phyloP scores from a whole-genome alignment of 1,284 basidiomycete genomes.

The Cutaneotrichosporon spelunceum region DNA sequence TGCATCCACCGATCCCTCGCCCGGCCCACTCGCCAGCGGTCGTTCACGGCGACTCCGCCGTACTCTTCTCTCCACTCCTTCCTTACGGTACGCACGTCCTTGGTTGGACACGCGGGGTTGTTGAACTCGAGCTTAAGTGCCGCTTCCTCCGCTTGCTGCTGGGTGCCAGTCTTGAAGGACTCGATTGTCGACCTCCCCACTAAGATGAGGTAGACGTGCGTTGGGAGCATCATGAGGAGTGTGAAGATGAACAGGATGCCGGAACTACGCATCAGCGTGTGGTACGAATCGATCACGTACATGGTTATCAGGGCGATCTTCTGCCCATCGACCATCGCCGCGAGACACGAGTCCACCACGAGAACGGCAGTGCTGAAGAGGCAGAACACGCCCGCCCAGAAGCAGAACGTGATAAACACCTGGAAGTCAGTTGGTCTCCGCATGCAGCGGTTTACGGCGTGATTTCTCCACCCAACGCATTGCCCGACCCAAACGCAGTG shows the following conservation, averaged over 20 bases:
- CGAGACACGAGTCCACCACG: conserved; percentile 25
- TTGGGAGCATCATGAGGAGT: conserved; percentile 32
- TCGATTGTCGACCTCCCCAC: conserved; percentile 44
- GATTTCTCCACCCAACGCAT: conserved; percentile 51
- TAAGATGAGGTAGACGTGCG: conserved; percentile 42
- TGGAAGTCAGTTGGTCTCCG: conserved; percentile 11
- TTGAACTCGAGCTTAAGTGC: conserved; percentile 35
- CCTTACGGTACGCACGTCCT: conserved; percentile 12
- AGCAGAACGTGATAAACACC: conserved; percentile 49
- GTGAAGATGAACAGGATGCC: conserved; percentile 47
- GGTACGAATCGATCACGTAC: conserved; percentile 30
- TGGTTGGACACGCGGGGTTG: conserved; percentile 6
- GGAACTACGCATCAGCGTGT: conserved; percentile 27
- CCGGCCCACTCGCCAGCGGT: conserved; percentile 44
- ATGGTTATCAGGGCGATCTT: conserved; percentile 40
- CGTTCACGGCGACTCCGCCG: conserved; percentile 41
- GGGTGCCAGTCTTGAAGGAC: conserved; percentile 38
- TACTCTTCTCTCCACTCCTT: conserved; percentile 45
- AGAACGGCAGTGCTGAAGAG: conserved; percentile 38
- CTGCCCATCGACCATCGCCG: conserved; percentile 36
- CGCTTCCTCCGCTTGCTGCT: conserved; percentile 37
- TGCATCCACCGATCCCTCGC: conserved; percentile 35
- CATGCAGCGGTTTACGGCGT: conserved; percentile 35
- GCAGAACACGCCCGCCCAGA: conserved; percentile 45
- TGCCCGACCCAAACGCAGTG: conserved; percentile 50